Percentiles rank a stretch among this genome's conserved stretches.
phyloP scores from a whole-genome alignment of 768 basidiomycete species.

The Collybiopsis confluens region DNA sequence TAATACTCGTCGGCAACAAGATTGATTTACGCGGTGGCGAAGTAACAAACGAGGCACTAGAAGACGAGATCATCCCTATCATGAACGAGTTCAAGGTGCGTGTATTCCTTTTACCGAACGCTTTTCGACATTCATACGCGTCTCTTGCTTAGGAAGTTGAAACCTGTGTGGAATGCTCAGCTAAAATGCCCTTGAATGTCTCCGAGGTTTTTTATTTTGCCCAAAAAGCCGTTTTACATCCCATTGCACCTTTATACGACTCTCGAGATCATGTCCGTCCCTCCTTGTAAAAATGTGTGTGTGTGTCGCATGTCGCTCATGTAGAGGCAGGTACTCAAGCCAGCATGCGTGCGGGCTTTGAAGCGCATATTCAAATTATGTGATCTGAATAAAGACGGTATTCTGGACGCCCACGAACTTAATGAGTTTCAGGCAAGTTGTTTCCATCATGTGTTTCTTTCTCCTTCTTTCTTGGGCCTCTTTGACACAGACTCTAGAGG shows the following conservation, averaged over 20 bases:
- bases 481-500: conserved; percentile 41
- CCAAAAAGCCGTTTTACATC: conserved; percentile 95
- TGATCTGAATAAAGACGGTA: conserved; percentile 90
- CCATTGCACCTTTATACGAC: conserved; percentile 95
- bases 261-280: conserved; percentile 83
- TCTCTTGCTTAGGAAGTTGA: conserved; percentile 80
- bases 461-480: conserved; percentile 8
- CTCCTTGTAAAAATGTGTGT: conserved; percentile 3
- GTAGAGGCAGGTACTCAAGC: conserved; percentile 73
- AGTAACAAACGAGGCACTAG: conserved; percentile 90
- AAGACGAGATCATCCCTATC: conserved; percentile 92
- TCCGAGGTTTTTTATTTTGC: conserved; percentile 99
- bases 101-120: conserved; percentile 3
- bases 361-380: conserved; percentile 95
- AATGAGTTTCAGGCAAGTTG: conserved; percentile 90
- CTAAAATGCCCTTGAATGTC: conserved; percentile 83
- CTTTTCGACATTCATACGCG: conserved; percentile 5
- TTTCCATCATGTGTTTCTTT: not conserved
- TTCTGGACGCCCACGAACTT: conserved; percentile 84
- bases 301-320: conserved; percentile 10
- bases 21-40: conserved; percentile 92
- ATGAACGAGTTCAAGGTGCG: conserved; percentile 98
- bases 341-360: conserved; percentile 83
- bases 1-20: conserved; percentile 97
- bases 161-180: conserved; percentile 97